These are phyloP conservation scores for Parmelia sp. DNA, from an alignment of 495 filamentous ascomycete species.

Conservation along the genomic window DNA sequence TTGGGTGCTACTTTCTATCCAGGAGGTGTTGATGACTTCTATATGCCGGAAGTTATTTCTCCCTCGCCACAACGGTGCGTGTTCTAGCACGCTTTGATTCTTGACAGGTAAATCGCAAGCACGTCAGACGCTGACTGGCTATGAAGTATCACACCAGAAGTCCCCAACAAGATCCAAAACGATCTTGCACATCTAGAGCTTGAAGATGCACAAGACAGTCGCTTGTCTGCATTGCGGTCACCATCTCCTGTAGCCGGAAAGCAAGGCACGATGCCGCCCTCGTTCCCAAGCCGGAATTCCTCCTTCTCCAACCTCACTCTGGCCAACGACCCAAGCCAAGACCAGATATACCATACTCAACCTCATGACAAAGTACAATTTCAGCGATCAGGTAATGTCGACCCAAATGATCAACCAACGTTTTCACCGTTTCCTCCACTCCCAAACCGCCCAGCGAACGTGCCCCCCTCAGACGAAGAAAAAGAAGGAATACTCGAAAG, in stretches of 20 bases:
- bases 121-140: conserved; percentile 24
- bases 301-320: conserved; percentile 24
- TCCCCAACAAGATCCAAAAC: conserved; percentile 83
- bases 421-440: conserved; percentile 91
- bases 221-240: conserved; percentile 26
- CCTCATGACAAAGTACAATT: background rate
- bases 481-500: conserved; percentile 80
- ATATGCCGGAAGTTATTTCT: conserved; percentile 68
- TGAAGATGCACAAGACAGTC: conserved; percentile 46
- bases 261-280: conserved; percentile 9
- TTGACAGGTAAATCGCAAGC: conserved; percentile 12
- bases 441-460: conserved; percentile 72
- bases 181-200: conserved; percentile 85
- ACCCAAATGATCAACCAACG: conserved; percentile 56
- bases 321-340: conserved; percentile 1
- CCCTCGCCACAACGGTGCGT: conserved; percentile 86
- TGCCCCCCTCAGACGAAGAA: conserved; percentile 91
- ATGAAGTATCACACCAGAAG: conserved; percentile 64
- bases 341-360: conserved; percentile 3
- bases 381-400: background rate
- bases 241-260: conserved; percentile 21
- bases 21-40: conserved; percentile 83
- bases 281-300: conserved; percentile 23
- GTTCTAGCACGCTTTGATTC: conserved; percentile 14
- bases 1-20: conserved; percentile 86